Conservation (phyloP, 495 filamentous ascomycete genomes). For the Pseudotulostoma volvatum region DNA sequence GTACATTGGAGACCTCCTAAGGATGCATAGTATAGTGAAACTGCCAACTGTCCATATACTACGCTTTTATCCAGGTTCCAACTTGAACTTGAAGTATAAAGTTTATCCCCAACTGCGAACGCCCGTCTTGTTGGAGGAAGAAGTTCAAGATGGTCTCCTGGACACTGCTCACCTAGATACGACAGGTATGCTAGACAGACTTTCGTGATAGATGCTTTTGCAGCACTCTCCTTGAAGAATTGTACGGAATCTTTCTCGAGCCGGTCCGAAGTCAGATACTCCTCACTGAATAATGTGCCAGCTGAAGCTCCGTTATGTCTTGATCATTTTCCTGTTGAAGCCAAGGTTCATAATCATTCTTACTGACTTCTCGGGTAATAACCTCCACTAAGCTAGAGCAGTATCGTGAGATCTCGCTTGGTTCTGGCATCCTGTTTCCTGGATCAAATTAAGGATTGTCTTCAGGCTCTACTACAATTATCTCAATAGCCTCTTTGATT, state of each 20-base stretch:
- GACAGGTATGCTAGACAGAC: not conserved
- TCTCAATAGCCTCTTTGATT: slow-evolving; percentile 13
- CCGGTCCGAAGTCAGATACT: slow-evolving; percentile 7
- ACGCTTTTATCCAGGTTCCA: not conserved
- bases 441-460: slow-evolving; percentile 1
- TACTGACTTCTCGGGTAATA: slow-evolving; percentile 4
- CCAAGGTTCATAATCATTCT: no score
- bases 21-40: slow-evolving; percentile 1
- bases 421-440: slow-evolving; percentile 1
- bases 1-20: not conserved
- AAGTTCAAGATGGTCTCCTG: not conserved
- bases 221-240: not conserved
- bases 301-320: not conserved
- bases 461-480: slow-evolving; percentile 4
- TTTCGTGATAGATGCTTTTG: not conserved
- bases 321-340: not conserved
- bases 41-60: not conserved
- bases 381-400: slow-evolving; percentile 9
- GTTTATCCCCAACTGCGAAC: not conserved
- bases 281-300: slow-evolving; percentile 13
- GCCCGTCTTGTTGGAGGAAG: no score
- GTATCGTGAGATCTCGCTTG: slow-evolving; percentile 5
- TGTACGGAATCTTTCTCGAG: not conserved
- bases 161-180: not conserved
- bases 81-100: no score